A percentile compares a stretch with the other conserved stretches of the same genome.
Conservation (phyloP, 225 moss, liverwort and hornwort species). For the Takakia lepidozioides region DNA sequence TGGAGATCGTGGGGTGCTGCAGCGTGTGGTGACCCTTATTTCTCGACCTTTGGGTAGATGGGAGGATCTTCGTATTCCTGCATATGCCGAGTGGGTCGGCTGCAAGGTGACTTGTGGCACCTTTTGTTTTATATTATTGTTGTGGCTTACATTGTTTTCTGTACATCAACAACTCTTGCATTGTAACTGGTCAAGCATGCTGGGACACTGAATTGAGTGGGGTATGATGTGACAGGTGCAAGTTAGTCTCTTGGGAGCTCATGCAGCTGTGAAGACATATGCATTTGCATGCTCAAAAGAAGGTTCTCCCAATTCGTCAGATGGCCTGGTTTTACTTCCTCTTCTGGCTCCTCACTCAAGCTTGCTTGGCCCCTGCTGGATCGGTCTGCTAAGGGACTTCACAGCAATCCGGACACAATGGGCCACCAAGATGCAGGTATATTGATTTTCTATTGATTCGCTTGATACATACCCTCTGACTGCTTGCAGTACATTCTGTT, state of each 20-base stretch:
- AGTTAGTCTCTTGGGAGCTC: constrained; percentile 87
- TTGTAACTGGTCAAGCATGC: no score
- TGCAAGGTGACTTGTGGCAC: constrained; percentile 47
- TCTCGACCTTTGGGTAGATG: constrained; percentile 73
- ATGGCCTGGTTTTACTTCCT: constrained; percentile 62
- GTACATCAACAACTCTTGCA: no score
- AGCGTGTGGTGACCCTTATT: constrained; percentile 80
- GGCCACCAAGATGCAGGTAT: constrained; percentile 71
- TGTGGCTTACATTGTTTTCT: background rate
- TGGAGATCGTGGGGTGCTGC: constrained; percentile 81
- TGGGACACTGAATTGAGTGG: no score
- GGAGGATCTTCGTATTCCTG: constrained; percentile 87
- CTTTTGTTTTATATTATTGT: constrained; percentile 3
- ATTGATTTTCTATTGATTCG: background rate
- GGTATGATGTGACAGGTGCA: constrained; percentile 49
- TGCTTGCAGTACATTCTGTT: no score
- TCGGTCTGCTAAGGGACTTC: constrained; percentile 82
- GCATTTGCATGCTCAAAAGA: constrained; percentile 60
- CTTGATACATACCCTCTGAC: no score
- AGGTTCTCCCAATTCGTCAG: constrained; percentile 37
- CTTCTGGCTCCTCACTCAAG: constrained; percentile 58
- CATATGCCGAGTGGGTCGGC: constrained; percentile 98
- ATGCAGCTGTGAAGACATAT: constrained; percentile 85
- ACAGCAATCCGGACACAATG: constrained; percentile 69
- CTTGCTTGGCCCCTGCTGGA: constrained; percentile 80